Percentiles rank a stretch among this genome's conserved stretches.
phyloP scores from a whole-genome alignment of 2,329 filamentous ascomycete genomes.

The Cadophora sp. region DNA sequence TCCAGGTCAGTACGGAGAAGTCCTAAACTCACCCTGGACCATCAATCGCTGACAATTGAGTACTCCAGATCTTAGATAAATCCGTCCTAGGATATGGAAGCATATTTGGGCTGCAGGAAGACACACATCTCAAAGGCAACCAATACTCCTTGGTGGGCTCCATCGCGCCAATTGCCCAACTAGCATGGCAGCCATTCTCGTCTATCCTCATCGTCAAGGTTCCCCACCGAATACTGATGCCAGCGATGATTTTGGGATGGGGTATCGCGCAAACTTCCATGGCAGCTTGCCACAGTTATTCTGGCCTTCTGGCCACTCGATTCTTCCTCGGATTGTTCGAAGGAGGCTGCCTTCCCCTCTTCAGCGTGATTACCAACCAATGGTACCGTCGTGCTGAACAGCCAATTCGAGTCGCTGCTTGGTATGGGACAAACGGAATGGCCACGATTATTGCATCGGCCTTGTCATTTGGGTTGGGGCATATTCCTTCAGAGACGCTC shows the following conservation, averaged over 20 bases:
- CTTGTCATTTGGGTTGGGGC: constrained; percentile 45
- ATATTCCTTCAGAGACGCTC: constrained; percentile 55
- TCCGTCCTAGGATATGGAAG: constrained; percentile 62
- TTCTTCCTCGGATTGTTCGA: constrained; percentile 85
- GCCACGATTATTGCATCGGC: constrained; percentile 44
- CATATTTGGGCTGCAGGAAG: constrained; percentile 63
- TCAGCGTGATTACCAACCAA: constrained; percentile 49
- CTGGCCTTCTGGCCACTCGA: constrained; percentile 76
- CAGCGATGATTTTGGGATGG: constrained; percentile 54
- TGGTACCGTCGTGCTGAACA: constrained; percentile 50
- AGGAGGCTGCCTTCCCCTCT: constrained; percentile 58
- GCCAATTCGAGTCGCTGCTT: constrained; percentile 47
- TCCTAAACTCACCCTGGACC: neutral
- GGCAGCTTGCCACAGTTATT: constrained; percentile 64
- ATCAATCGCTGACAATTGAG: constrained; percentile 22
- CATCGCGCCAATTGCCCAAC: constrained; percentile 64
- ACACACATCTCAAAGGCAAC: constrained; percentile 58
- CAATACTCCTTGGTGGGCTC: constrained; percentile 62
- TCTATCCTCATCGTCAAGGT: constrained; percentile 66
- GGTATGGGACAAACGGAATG: constrained; percentile 46
- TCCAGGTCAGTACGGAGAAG: constrained; percentile 48
- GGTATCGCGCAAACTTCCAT: constrained; percentile 55
- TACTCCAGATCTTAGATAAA: constrained; percentile 52
- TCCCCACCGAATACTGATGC: constrained; percentile 65
- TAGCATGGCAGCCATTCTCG: constrained; percentile 66